A percentile compares a stretch with the other conserved stretches of the same genome.
phyloP scores from a whole-genome alignment of 192 early-diverging fungal genomes.

The Backusella macrospora region DNA sequence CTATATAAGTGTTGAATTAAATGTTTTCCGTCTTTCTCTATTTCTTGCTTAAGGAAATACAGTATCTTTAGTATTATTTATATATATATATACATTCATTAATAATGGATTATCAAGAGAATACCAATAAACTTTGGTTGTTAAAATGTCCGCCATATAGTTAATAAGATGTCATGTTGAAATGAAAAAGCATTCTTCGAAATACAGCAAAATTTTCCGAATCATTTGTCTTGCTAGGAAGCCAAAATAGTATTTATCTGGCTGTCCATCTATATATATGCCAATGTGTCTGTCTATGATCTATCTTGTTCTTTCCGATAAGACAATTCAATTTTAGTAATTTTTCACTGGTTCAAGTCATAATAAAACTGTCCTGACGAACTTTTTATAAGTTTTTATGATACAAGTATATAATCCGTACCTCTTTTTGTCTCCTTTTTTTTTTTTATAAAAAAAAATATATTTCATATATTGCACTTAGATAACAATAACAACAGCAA shows the following conservation, averaged over 20 bases:
- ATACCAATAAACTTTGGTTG: not conserved
- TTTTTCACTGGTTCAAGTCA: constrained; percentile 8
- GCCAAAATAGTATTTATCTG: not conserved
- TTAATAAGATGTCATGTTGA: constrained; percentile 2
- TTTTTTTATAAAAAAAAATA: not conserved
- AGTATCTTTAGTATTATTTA: not conserved
- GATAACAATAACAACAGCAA: too few species aligned
- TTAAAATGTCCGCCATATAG: not conserved
- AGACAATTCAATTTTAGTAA: not conserved
- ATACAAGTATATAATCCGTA: not conserved
- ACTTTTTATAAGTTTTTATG: not conserved
- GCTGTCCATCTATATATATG: not conserved
- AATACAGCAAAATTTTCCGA: not conserved
- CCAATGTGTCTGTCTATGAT: not conserved
- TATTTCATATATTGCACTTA: not conserved
- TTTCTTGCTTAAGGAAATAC: not conserved
- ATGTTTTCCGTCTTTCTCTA: too few species aligned
- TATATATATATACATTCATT: not conserved
- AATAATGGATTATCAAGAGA: not conserved
- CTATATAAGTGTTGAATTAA: too few species aligned
- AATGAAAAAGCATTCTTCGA: not conserved
- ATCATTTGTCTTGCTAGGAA: not conserved
- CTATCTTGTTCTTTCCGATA: not conserved
- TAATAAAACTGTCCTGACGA: constrained; percentile 4
- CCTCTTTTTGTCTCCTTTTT: not conserved